Percentiles rank a stretch among this genome's conserved stretches.
These are phyloP conservation scores for Cyclostephanos tholiformis DNA, from an alignment of 108 stramenopile species.

Conservation along the genomic window DNA sequence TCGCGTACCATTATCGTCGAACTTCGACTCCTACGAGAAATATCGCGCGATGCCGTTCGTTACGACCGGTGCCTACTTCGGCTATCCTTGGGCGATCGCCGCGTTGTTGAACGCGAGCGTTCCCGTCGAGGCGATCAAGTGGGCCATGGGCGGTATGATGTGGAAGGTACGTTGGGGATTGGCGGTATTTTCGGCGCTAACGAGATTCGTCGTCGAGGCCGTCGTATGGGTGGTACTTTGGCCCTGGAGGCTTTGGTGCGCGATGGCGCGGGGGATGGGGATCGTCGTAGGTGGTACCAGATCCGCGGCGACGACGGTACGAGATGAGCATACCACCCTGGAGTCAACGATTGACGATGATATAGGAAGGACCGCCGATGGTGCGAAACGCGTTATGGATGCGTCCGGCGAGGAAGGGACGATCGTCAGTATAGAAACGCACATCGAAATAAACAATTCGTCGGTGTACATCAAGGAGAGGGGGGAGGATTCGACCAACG, in stretches of 20 bases:
- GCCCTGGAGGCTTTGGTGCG: conserved; percentile 28
- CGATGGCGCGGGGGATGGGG: conserved; percentile 11
- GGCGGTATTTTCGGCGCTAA: conserved; percentile 33
- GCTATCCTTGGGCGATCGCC: conserved; percentile 63
- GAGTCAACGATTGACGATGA: neutral
- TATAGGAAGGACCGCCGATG: neutral
- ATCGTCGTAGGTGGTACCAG: neutral
- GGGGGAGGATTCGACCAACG: conserved; percentile 1
- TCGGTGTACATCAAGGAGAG: neutral
- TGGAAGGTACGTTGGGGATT: conserved; percentile 39
- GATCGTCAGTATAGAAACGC: conserved; percentile 14
- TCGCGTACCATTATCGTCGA: conserved; percentile 64
- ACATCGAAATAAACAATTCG: conserved; percentile 27
- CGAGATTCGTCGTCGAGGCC: conserved; percentile 21
- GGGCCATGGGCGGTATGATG: conserved; percentile 44
- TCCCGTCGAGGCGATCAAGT: conserved; percentile 63
- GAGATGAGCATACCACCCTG: conserved; percentile 6
- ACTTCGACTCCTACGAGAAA: conserved; percentile 69
- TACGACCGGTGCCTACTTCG: conserved; percentile 53
- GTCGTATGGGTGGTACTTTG: conserved; percentile 17
- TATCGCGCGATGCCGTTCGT: conserved; percentile 58
- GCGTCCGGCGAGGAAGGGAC: neutral
- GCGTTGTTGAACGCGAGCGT: conserved; percentile 61
- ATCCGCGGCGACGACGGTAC: neutral
- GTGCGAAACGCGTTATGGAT: neutral